These are phyloP conservation scores for Saccharum officinarum DNA, from an alignment of 176 grass and related monocot species.

Conservation along the genomic window DNA sequence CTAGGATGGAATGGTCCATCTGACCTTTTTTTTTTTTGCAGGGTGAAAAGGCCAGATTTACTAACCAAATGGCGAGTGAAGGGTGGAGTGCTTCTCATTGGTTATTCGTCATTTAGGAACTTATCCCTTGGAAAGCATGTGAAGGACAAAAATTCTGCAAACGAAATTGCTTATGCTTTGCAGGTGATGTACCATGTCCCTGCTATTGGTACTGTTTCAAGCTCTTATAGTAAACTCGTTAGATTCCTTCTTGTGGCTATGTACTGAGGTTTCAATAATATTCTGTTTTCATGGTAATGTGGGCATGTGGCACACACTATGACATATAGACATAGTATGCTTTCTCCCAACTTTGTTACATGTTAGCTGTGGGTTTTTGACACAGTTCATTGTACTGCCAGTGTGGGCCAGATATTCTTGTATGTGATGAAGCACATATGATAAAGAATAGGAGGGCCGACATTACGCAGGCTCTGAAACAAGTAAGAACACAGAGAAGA, in stretches of 20 bases:
- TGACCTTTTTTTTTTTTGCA: slow-evolving; percentile 36
- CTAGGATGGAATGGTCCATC: slow-evolving; percentile 10
- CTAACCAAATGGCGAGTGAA: slow-evolving; percentile 81
- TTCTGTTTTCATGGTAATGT: slow-evolving; percentile 4
- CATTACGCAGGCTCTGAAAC: slow-evolving; percentile 89
- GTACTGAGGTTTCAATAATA: slow-evolving; percentile 11
- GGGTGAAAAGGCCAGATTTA: slow-evolving; percentile 77
- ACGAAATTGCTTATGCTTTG: slow-evolving; percentile 70
- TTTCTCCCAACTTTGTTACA: slow-evolving; percentile 3
- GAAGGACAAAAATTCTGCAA: slow-evolving; percentile 69
- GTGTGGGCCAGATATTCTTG: slow-evolving; percentile 95
- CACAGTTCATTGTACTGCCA: slow-evolving; percentile 46
- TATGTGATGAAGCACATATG: slow-evolving; percentile 99
- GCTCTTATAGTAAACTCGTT: slow-evolving; percentile 4
- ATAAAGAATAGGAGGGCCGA: slow-evolving; percentile 95
- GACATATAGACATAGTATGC: background rate
- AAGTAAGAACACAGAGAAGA: slow-evolving; percentile 91
- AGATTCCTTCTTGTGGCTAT: slow-evolving; percentile 17
- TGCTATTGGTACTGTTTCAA: slow-evolving; percentile 11
- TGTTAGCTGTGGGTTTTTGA: slow-evolving; percentile 37
- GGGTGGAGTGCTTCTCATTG: slow-evolving; percentile 91
- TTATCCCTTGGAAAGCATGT: slow-evolving; percentile 81
- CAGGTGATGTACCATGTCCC: slow-evolving; percentile 54
- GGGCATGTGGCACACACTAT: slow-evolving; percentile 5
- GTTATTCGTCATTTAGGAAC: slow-evolving; percentile 92